Base-by-base conservation (phyloP, 2,329 filamentous ascomycete species). In the Scopulariopsis brevicaulis region DNA sequence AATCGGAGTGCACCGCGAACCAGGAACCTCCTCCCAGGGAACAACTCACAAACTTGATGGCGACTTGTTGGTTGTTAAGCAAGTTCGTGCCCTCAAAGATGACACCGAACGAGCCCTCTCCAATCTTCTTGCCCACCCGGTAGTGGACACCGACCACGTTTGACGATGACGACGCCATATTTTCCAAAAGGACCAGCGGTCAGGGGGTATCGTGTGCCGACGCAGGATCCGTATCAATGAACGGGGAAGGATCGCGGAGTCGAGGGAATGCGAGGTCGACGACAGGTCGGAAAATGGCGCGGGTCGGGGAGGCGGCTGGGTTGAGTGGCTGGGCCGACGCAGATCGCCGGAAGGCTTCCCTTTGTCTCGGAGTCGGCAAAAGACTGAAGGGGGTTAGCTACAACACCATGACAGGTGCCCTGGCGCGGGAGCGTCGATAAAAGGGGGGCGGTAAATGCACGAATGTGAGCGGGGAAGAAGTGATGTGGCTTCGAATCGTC, bases 131-230 rank as follows among this genome's bases (percentile, higher is more conserved):
- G 67, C 94, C 94, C 64, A 99, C 94, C 64, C 94, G 84, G 75
- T 99, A 99, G 77, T 99, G 94, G 65, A 99, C 94, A 71, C 94
- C 94, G 68, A 97, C 94, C 65, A 99, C 94, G 75, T 97, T 97
- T 62, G 91, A 96, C 63, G 90, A 94, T 60, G 88, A 90, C 63
- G 89, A 92, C 60, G 90, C 85, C 90, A 94, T 94, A 70, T 68
- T 70, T 70, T 65, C 25, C 20, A 51, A 15, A 15, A 12, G 37
- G 37, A 40, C 18, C 12, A 18, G 18, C 37, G 11, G 37, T 18
- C 37, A 40, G 12, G 37, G 12, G 5, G 18, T 40, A 8, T 20
- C 25, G 48, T 12, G 22, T 53, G 24, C 34, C 35, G 52, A 51
- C 28, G 28, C 10, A 48, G n/a, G n/a, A 50, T n/a, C n/a, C 8